A percentile compares a stretch with the other conserved stretches of the same genome.
Conservation (phyloP, 371 early-diverging fungal species). For the Batkoa obscura region DNA sequence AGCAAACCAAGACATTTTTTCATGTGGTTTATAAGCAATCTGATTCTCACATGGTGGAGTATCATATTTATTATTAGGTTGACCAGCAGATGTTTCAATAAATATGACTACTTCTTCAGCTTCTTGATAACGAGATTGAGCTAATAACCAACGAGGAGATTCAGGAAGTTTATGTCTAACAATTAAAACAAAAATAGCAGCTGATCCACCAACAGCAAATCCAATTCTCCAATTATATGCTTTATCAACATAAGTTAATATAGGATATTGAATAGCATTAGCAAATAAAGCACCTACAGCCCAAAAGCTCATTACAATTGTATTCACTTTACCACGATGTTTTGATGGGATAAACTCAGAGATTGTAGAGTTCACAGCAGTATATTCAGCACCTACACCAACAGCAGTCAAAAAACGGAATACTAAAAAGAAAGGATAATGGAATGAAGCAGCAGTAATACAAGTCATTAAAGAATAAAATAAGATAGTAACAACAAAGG, state of each 20-base stretch:
- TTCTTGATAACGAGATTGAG: conserved; percentile 7
- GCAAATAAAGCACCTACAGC: conserved; percentile 6
- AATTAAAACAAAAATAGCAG: conserved; percentile 2
- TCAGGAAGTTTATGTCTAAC: conserved; percentile 6
- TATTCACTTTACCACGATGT: conserved; percentile 6
- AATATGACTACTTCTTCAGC: conserved; percentile 1
- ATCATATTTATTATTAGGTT: conserved; percentile 3
- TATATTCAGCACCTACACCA: conserved; percentile 8
- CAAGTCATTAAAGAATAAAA: conserved; percentile 5
- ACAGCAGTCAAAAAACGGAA: conserved; percentile 7
- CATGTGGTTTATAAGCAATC: neutral
- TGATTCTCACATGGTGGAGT: neutral
- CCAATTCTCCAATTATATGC: conserved; percentile 7
- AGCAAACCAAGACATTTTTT: neutral
- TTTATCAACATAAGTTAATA: neutral
- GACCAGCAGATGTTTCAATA: conserved; percentile 3
- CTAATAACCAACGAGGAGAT: conserved; percentile 8
- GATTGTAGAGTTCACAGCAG: conserved; percentile 5
- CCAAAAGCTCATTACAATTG: conserved; percentile 7
- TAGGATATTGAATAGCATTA: neutral
- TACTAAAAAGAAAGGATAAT: conserved; percentile 6
- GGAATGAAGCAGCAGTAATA: neutral
- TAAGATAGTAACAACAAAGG: conserved; percentile 2
- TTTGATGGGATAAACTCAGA: conserved; percentile 7
- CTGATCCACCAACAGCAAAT: conserved; percentile 6